Percentiles rank a stretch among this genome's conserved stretches.
These are phyloP conservation scores for Suhomyces sp. DNA, from an alignment of 805 yeast genomes.

Conservation along the genomic window DNA sequence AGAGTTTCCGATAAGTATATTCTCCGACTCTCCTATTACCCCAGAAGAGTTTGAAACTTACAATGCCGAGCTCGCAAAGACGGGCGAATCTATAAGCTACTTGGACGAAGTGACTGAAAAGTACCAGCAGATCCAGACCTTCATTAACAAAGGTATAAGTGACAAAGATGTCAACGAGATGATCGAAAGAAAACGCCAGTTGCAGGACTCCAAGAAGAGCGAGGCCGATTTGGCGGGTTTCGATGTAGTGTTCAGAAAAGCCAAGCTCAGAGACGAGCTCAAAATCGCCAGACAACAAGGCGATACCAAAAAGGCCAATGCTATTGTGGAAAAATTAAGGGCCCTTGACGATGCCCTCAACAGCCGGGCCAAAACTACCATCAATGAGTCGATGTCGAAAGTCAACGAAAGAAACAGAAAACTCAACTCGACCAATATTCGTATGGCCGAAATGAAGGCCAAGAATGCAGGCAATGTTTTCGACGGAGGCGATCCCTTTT, in stretches of 20 bases:
- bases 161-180: slow-evolving; percentile 74
- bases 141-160: slow-evolving; percentile 65
- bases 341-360: slow-evolving; percentile 47
- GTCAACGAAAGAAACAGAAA: slow-evolving; percentile 85
- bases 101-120: slow-evolving; percentile 63
- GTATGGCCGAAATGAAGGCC: slow-evolving; percentile 73
- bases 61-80: slow-evolving; percentile 55
- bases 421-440: slow-evolving; percentile 69
- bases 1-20: slow-evolving; percentile 70
- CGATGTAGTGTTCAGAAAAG: slow-evolving; percentile 73
- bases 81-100: slow-evolving; percentile 58
- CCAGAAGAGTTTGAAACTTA: slow-evolving; percentile 73
- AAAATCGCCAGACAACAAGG: slow-evolving; percentile 65
- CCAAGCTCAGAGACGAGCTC: slow-evolving; percentile 68
- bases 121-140: slow-evolving; percentile 54
- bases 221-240: slow-evolving; percentile 26
- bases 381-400: slow-evolving; percentile 49
- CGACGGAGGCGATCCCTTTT: slow-evolving; percentile 72
- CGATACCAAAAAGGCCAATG: slow-evolving; percentile 35
- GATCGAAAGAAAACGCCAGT: slow-evolving; percentile 66
- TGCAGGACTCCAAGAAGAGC: slow-evolving; percentile 43
- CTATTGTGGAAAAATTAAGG: slow-evolving; percentile 35
- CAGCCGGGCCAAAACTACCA: slow-evolving; percentile 32
- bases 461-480: slow-evolving; percentile 32
- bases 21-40: slow-evolving; percentile 74